phyloP scores from a whole-genome alignment of 352 stramenopile species.

The Discostella stelligera region DNA sequence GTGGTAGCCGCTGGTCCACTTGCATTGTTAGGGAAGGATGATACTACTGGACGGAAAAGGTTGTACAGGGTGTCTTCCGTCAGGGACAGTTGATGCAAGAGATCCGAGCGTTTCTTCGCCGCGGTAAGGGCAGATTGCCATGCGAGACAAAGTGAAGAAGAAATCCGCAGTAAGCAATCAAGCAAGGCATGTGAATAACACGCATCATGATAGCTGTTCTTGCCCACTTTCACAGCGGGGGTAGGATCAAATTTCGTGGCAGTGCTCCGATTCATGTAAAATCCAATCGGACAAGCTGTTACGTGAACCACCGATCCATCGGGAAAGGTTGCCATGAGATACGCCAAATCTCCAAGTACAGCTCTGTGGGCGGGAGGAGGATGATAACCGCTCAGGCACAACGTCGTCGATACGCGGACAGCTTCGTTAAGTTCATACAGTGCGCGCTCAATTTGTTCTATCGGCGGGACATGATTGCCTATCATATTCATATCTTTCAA shows the following conservation, averaged over 20 bases:
- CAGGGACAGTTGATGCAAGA: conserved; percentile 22
- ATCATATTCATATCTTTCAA: not conserved
- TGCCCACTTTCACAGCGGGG: conserved; percentile 35
- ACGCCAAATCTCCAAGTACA: conserved; percentile 90
- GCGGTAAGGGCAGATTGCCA: conserved; percentile 37
- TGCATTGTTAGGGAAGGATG: conserved; percentile 33
- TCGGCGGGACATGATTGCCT: conserved; percentile 13
- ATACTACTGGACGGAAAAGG: conserved; percentile 33
- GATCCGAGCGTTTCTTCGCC: conserved; percentile 43
- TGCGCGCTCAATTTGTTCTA: conserved; percentile 44
- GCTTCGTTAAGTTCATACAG: conserved; percentile 64
- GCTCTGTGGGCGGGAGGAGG: conserved; percentile 89
- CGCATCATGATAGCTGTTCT: conserved; percentile 23
- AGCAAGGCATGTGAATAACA: conserved; percentile 74
- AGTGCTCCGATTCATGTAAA: conserved; percentile 91
- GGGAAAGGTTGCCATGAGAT: conserved; percentile 87
- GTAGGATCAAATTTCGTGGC: conserved; percentile 85
- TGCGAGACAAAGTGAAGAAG: conserved; percentile 19
- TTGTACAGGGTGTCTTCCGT: conserved; percentile 30
- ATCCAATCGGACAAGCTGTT: conserved; percentile 89
- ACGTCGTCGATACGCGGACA: conserved; percentile 56
- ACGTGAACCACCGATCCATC: conserved; percentile 85
- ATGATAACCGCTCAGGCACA: conserved; percentile 93
- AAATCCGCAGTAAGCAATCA: conserved; percentile 69
- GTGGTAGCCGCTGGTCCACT: conserved; percentile 14